Base-by-base conservation (phyloP, 2,329 filamentous ascomycete genomes). In the Diaporthe australafricana region DNA sequence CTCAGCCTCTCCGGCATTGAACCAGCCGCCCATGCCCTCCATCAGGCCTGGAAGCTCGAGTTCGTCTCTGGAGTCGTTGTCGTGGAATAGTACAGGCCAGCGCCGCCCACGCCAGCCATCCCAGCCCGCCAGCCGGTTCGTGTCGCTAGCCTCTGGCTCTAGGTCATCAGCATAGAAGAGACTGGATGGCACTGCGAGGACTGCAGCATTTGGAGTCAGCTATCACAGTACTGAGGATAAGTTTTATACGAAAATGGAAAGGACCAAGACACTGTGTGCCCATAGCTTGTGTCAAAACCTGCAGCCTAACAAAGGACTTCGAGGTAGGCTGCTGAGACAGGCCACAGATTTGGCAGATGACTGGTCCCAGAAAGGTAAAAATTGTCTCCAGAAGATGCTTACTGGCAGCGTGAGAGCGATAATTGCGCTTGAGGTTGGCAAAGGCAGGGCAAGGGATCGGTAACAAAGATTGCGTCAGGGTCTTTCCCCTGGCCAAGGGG, bases 91-190 rank as follows among this genome's bases (percentile, higher is more conserved):
- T 1, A 78, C 68, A 1, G 77, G 76, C 72, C 72, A 75, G 11
- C 60, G 5, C 14, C 67, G 50, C 16, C 73, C 70, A 5, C 55
- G 63, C 75, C 76, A 78, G 11, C 73, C 70, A 12, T 65, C 12
- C 76, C 77, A 78, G 17, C 12, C 16, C 2, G 56, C 9, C 2
- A 78, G 71, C 14, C 69, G 50, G 30, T 70, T 35, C 1, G 63
- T 55, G n/a, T 35, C 22, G 22, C 53, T 22, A 17, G 76, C 76
- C 20, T 72, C 72, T 16, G 75, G 52, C 14, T 72, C 52, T 25
- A 78, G 72, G 2, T 76, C 77, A 70, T 77, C 75, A 70, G 62
- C 52, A 71, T 78, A 78, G 53, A 77, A 78, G 25, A 78, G 72
- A 1, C 40, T 68, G 1, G 76, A 78, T 0, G 75, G 76, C 8